A percentile compares a stretch with the other conserved stretches of the same genome.
These are phyloP conservation scores for Medicago arabica DNA, from an alignment of 306 rosid species.

Conservation along the genomic window DNA sequence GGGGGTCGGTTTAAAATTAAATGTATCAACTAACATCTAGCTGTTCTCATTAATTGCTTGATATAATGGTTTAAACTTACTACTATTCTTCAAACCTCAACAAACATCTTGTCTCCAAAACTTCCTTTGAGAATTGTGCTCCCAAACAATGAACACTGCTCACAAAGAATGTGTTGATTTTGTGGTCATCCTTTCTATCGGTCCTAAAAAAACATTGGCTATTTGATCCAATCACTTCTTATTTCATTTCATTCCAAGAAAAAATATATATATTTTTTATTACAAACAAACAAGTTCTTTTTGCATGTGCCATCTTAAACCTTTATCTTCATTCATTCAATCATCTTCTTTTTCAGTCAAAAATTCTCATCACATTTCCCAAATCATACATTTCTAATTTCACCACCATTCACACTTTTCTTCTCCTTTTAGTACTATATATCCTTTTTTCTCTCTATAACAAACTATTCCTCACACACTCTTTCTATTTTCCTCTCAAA, in stretches of 20 bases:
- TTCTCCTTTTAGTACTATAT: not conserved
- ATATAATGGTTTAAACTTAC: slow-evolving; percentile 31
- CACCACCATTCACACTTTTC: slow-evolving; percentile 54
- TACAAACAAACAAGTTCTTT: slow-evolving; percentile 31
- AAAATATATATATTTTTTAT: not conserved
- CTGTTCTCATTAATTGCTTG: slow-evolving; percentile 59
- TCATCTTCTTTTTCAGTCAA: slow-evolving; percentile 53
- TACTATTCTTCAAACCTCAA: slow-evolving; percentile 2
- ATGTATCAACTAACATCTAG: slow-evolving; percentile 60
- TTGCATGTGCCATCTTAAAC: slow-evolving; percentile 57
- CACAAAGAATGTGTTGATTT: slow-evolving; percentile 20
- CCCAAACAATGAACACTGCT: slow-evolving; percentile 23
- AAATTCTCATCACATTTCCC: slow-evolving; percentile 47
- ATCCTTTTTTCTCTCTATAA: not conserved
- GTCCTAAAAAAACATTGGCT: not conserved
- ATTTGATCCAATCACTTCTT: slow-evolving; percentile 38
- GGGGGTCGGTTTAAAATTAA: slow-evolving; percentile 16
- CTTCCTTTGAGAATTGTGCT: slow-evolving; percentile 36
- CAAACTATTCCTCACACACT: slow-evolving; percentile 18
- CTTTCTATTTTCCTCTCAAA: not conserved
- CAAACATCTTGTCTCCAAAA: slow-evolving; percentile 22
- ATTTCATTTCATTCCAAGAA: slow-evolving; percentile 37
- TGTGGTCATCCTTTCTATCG: slow-evolving; percentile 36
- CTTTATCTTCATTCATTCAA: slow-evolving; percentile 24
- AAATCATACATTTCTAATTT: slow-evolving; percentile 57